phyloP scores from a whole-genome alignment of 108 stramenopile species.

The Fragilaria crotonensis region DNA sequence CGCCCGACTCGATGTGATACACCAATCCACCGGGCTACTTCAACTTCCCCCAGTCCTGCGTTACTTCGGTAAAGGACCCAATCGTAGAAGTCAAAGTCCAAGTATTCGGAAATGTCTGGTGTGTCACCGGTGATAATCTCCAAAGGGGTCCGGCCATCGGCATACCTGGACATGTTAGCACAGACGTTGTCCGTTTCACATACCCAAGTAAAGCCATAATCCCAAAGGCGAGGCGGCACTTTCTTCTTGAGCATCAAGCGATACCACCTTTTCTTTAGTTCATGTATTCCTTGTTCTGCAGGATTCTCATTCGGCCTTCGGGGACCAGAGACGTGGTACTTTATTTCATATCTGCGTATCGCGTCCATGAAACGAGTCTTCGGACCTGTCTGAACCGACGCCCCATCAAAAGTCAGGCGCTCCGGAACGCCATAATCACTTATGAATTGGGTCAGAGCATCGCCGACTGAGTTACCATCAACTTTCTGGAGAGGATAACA shows the following conservation, averaged over 20 bases:
- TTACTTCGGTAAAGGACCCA: conserved; percentile 22
- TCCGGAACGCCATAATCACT: neutral
- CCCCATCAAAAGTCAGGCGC: neutral
- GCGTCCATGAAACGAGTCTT: conserved; percentile 7
- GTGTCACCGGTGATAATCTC: no score
- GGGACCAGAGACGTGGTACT: no score
- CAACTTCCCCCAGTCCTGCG: conserved; percentile 1
- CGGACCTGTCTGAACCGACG: no score
- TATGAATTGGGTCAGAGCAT: neutral
- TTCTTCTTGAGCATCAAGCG: neutral
- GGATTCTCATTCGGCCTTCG: no score
- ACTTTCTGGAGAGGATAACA: no score
- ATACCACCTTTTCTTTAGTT: conserved; percentile 9
- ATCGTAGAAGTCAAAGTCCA: no score
- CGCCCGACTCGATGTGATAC: conserved; percentile 9
- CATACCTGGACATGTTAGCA: no score
- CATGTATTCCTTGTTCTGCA: no score
- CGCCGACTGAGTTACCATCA: no score
- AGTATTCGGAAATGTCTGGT: conserved; percentile 29
- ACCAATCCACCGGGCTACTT: conserved; percentile 18
- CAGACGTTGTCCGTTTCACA: no score
- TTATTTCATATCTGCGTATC: conserved; percentile 3
- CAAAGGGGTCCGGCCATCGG: no score
- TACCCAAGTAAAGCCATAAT: no score
- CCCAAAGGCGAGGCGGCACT: conserved; percentile 6